Evolutionary conservation across 768 basidiomycete species (phyloP).

Genomic region (Hypholoma sublateritium): DNA sequence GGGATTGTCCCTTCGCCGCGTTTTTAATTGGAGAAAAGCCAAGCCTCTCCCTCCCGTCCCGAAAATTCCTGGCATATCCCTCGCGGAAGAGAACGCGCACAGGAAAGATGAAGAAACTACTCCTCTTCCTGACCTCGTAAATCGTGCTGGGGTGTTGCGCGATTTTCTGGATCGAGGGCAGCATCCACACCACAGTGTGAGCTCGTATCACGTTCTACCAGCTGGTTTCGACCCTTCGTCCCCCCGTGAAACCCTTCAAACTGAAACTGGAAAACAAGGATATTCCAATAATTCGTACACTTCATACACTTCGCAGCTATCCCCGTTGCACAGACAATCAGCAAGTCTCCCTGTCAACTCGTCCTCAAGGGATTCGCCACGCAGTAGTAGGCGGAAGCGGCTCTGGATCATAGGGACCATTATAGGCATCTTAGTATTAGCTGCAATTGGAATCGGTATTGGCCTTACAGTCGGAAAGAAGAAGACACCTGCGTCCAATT

Average conservation of each 20-base stretch:
- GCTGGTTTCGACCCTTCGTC: not conserved
- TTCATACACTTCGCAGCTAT: slow-evolving; percentile 1
- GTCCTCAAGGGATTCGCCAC: not conserved
- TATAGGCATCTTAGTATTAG: slow-evolving; percentile 32
- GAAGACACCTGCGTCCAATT: slow-evolving; percentile 25
- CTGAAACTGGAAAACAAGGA: slow-evolving; percentile 7
- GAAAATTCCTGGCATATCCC: slow-evolving; percentile 43
- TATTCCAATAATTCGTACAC: slow-evolving; percentile 2
- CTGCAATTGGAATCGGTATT: slow-evolving; percentile 43
- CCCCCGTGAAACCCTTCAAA: slow-evolving; percentile 10
- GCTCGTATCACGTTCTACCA: slow-evolving; percentile 21
- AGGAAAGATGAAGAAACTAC: slow-evolving; percentile 44
- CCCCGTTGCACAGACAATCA: slow-evolving; percentile 1
- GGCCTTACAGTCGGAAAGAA: slow-evolving; percentile 38
- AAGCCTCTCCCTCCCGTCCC: slow-evolving; percentile 67
- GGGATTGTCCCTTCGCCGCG: slow-evolving; percentile 34
- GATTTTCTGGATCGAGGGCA: slow-evolving; percentile 53
- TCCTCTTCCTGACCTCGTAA: slow-evolving; percentile 50
- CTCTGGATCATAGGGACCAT: slow-evolving; percentile 22
- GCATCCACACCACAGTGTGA: slow-evolving; percentile 48
- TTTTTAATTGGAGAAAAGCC: slow-evolving; percentile 40
- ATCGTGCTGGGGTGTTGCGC: slow-evolving; percentile 47
- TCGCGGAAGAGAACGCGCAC: slow-evolving; percentile 40
- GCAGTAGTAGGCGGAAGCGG: slow-evolving; percentile 5
- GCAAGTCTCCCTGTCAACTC: not conserved